These are phyloP conservation scores for Zostera marina DNA, from an alignment of 116 monocot species.

Conservation along the genomic window DNA sequence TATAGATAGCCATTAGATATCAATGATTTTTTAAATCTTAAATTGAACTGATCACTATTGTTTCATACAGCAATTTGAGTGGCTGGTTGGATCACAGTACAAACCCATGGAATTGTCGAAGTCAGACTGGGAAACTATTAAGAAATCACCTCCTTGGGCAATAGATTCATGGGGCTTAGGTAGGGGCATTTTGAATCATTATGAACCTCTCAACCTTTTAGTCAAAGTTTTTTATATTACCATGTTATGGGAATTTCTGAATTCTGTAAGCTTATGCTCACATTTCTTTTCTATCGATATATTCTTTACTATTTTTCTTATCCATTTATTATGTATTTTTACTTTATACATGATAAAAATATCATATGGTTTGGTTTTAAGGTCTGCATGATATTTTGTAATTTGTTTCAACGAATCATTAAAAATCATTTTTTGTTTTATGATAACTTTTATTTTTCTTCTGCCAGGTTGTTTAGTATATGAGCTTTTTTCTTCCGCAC, in stretches of 20 bases:
- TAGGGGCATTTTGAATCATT: conserved; percentile 11
- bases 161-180: conserved; percentile 99
- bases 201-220: too few relatives aligned
- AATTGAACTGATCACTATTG: background rate
- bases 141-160: conserved; percentile 88
- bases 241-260: too few relatives aligned
- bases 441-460: conserved; percentile 1
- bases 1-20: background rate
- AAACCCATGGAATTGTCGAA: conserved; percentile 86
- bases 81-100: conserved; percentile 86
- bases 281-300: too few relatives aligned
- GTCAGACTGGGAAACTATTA: conserved; percentile 75
- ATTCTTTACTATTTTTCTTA: background rate
- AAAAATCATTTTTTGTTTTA: background rate
- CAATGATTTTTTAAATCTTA: background rate
- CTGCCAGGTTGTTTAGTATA: conserved; percentile 84
- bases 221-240: too few relatives aligned
- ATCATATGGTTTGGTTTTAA: background rate
- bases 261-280: too few relatives aligned
- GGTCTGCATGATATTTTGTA: background rate
- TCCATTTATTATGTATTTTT: background rate
- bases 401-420: background rate
- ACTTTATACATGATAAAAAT: background rate
- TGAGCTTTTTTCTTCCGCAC: conserved; percentile 78
- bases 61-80: conserved; percentile 81